Percentiles rank a stretch among this genome's conserved stretches.
Evolutionary conservation across 768 basidiomycete genomes (phyloP).

Genomic region (Collybiopsis luxurians): DNA sequence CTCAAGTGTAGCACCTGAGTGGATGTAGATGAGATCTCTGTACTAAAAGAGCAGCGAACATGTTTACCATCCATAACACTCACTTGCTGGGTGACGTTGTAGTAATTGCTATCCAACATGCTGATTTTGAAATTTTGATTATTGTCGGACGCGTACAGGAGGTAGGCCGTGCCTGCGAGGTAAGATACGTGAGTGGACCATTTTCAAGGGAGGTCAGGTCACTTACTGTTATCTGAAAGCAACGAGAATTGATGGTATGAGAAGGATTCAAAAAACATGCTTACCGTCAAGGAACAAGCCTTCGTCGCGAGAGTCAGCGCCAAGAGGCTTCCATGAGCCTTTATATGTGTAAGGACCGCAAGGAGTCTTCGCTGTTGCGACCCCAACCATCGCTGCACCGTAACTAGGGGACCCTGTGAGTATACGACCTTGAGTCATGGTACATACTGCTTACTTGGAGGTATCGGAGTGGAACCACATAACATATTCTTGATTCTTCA

Average conservation of each 20-base stretch:
- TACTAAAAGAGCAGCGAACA: neutral
- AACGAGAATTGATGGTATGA: too few relatives aligned
- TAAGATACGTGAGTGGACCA: neutral
- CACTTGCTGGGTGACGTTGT: slow-evolving; percentile 48
- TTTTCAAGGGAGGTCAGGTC: neutral
- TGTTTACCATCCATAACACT: slow-evolving; percentile 39
- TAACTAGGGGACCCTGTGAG: too few relatives aligned
- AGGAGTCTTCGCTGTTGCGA: slow-evolving; percentile 55
- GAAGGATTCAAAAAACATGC: slow-evolving; percentile 9
- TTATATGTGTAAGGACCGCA: slow-evolving; percentile 61
- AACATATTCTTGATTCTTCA: slow-evolving; percentile 58
- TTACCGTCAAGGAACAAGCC: slow-evolving; percentile 55
- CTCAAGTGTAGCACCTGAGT: slow-evolving; percentile 53
- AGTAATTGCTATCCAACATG: slow-evolving; percentile 53
- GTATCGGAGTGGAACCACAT: slow-evolving; percentile 73
- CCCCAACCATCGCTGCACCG: slow-evolving; percentile 61
- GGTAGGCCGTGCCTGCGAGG: slow-evolving; percentile 36
- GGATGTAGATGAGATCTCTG: neutral
- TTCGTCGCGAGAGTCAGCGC: slow-evolving; percentile 60
- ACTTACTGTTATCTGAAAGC: slow-evolving; percentile 43
- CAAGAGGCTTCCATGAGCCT: slow-evolving; percentile 53
- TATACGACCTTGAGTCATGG: too few relatives aligned
- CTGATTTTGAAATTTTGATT: slow-evolving; percentile 72
- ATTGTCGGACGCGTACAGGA: slow-evolving; percentile 65
- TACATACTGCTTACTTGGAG: slow-evolving; percentile 53